Base-by-base conservation (phyloP, 345 rosid species). In the Isatis tinctoria region DNA sequence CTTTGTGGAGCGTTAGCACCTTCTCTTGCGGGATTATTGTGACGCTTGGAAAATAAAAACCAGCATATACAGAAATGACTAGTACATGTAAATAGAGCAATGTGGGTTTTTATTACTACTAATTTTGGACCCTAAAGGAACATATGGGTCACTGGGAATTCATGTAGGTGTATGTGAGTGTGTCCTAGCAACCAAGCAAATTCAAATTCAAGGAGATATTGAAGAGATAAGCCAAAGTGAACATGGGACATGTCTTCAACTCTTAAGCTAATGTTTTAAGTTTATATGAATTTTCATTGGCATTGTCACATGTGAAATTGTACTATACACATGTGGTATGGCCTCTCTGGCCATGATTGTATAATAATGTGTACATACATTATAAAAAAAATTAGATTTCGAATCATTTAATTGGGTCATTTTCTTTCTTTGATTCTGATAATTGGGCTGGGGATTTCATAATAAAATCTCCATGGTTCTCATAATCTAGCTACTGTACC, bases 331-430 rank as follows among this genome's bases (percentile, higher is more conserved):
- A 76, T 69, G 75, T 76, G 79, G 44, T 70, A 54, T 76, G 70
- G 75, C 79, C 75, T 63, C 65, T 33, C 79, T 76, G 79, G 79
- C 79, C 79, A 76, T 69, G 69, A 63, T 70, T 70, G 43, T 76
- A 76, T 76, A 45, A 53, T 70, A 54, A 76, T 63, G 44, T 63
- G 14, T 41, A 32, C 4, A 62, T 54, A 62, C 41, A 33, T 33
- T 53, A 8, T 26, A 32, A 53, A 37, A 8, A 51, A 9, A 3
- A 1, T 22, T 2, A 60, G 13, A 51, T 68, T 68, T 51, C 48
- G 28, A 60, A 60, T 60, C 39, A 30, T 48, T 49, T 30, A 41
- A 32, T 18, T 59, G 41, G 13, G n/a, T 10, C 67, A 22, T 40
- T 33, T 44, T 24, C 10, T 43, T 41, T 5, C 22, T 30, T 41